These are phyloP conservation scores for Phytopythium vexans DNA, from an alignment of 352 stramenopile genomes.

Conservation along the genomic window DNA sequence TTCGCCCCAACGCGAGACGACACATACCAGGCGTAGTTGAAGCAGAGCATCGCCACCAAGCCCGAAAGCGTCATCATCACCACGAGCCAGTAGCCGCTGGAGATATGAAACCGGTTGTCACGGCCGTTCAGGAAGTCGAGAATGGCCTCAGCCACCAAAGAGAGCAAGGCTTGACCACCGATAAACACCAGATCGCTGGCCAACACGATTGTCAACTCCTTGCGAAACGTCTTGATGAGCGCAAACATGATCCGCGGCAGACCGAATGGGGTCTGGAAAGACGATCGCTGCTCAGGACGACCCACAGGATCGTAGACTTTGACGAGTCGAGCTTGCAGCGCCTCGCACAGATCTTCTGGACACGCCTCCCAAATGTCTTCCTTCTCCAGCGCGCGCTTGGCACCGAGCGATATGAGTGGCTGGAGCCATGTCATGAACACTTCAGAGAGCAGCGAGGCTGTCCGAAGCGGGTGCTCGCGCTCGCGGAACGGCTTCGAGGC, in stretches of 20 bases:
- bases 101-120: conserved; percentile 15
- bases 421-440: conserved; percentile 29
- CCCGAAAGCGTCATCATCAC: conserved; percentile 19
- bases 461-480: conserved; percentile 20
- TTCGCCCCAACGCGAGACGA: conserved; percentile 39
- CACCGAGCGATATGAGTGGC: conserved; percentile 31
- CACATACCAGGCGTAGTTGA: conserved; percentile 49
- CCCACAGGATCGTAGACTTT: conserved; percentile 1
- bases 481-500: conserved; percentile 10
- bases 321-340: conserved; percentile 9
- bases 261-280: conserved; percentile 14
- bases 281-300: background rate
- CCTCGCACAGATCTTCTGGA: conserved; percentile 18
- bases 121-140: conserved; percentile 22
- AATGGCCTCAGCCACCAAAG: conserved; percentile 16
- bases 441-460: conserved; percentile 22
- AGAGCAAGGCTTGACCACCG: conserved; percentile 12
- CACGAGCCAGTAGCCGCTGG: conserved; percentile 20
- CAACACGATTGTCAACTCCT: conserved; percentile 13
- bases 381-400: conserved; percentile 17
- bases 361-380: conserved; percentile 28
- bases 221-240: conserved; percentile 14
- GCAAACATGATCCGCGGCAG: conserved; percentile 15
- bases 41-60: conserved; percentile 28
- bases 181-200: conserved; percentile 20